Base-by-base conservation (phyloP, 106 monocot species). In the Dioscorea zingiberensis region DNA sequence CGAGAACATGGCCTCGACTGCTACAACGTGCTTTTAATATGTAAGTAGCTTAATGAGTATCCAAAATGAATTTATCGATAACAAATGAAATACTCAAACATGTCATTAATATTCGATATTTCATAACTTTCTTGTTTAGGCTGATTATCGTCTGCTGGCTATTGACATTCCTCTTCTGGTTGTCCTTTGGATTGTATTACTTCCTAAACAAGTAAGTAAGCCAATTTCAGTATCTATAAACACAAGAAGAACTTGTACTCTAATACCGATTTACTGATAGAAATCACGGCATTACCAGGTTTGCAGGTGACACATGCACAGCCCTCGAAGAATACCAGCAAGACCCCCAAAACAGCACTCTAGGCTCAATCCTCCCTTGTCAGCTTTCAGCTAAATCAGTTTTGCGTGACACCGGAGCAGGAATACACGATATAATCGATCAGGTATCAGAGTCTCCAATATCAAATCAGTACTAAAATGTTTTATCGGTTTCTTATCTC, bases 151-250 rank as follows among this genome's bases (percentile, higher is more conserved):
- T 97, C 44, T 83, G 85, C 70, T 97, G 95, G 95, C 22, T 88
- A 13, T 53, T 87, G 60, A 92, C 81, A 72, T 67, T 57, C 57
- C 75, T 97, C 48, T 77, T 85, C 67, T 97, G 95, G 91, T 32
- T 62, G 55, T 81, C 69, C 56, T 88, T 91, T 32, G 95, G 91
- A 17, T 48, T 97, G 27, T 97, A 91, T 71, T 91, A 80, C 73
- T 97, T 88, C 75, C 38, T 97, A 44, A 77, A 76, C 48, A 78
- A 74, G 94, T 89, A 72, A 86, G 89, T 55, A 72, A 86, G 88
- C 53, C 21, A 73, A 46, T 23, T 29, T n/a, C n/a, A n/a, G n/a
- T n/a, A n/a, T n/a, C n/a, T n/a, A n/a, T n/a, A n/a, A n/a, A n/a
- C n/a, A n/a, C n/a, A n/a, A n/a, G n/a, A n/a, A n/a, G n/a, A n/a